Percentiles rank a stretch among this genome's conserved stretches.
phyloP scores from a whole-genome alignment of 2,329 filamentous ascomycete genomes.

The Trichoderma cornu-damae region DNA sequence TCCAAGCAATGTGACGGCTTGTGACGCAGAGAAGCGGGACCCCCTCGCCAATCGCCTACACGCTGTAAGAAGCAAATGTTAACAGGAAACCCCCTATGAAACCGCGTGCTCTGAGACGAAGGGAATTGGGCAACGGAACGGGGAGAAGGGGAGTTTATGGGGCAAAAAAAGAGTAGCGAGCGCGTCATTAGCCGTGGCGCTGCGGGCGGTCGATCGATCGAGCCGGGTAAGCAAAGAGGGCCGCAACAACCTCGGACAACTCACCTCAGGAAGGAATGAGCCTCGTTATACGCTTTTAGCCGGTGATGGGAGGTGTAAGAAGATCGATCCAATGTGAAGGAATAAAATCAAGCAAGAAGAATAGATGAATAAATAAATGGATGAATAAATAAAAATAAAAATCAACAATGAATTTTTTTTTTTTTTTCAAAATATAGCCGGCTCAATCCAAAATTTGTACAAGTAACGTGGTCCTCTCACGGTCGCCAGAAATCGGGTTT shows the following conservation, averaged over 20 bases:
- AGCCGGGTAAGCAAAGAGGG: conserved; percentile 23
- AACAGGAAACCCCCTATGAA: neutral
- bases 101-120: neutral
- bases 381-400: neutral
- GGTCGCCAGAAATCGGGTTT: conserved; percentile 1
- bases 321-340: neutral
- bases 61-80: conserved; percentile 7
- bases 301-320: neutral
- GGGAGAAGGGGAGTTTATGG: conserved; percentile 25
- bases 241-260: conserved; percentile 13
- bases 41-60: conserved; percentile 10
- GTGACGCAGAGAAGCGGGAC: conserved; percentile 16
- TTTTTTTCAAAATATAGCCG: too few species aligned
- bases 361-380: neutral
- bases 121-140: conserved; percentile 8
- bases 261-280: conserved; percentile 2
- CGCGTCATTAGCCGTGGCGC: conserved; percentile 25
- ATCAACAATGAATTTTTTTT: too few species aligned
- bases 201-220: conserved; percentile 34
- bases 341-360: neutral
- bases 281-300: neutral
- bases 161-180: neutral
- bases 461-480: neutral
- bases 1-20: neutral
- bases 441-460: neutral